Evolutionary conservation across 78 protist genomes (phyloP), one percentile per base, ranked within the genome.

Genomic region (Isochrysis galbana): DNA sequence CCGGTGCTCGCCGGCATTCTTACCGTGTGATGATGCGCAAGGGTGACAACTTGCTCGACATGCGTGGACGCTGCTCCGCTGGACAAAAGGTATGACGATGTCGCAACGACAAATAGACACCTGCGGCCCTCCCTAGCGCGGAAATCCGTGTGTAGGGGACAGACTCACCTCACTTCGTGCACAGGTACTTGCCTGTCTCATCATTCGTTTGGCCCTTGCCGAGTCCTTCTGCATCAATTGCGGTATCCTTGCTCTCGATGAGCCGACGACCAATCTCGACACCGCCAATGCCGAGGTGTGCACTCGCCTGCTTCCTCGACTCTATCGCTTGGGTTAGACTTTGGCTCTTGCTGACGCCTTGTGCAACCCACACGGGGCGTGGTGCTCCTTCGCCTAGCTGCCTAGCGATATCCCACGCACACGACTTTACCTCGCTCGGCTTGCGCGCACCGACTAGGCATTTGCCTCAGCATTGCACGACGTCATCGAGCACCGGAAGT

Each of bases 251-350:
- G 99, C 99, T 19, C 96, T 99, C 45, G 99, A 99, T 72, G 99
- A 99, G 96, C 99, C 99, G 25, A 98, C 99, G 26, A 97, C 99
- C 0, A 97, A 99, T 87, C 96, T 99, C 25, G 99, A 99, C 89
- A 22, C 87, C 5, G 95, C 94, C 39, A 98, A 99, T 93, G 96
- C 95, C 11, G 96, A 96, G 70, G n/a, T n/a, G n/a, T n/a, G n/a
- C n/a, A n/a, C n/a, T n/a, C n/a, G n/a, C n/a, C n/a, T n/a, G n/a
- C n/a, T n/a, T n/a, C n/a, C n/a, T n/a, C n/a, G n/a, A n/a, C n/a
- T n/a, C n/a, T n/a, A n/a, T n/a, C n/a, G n/a, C n/a, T n/a, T n/a
- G n/a, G n/a, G n/a, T n/a, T n/a, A n/a, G 55, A 7, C 83, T 17
- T 41, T 77, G 26, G 70, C 36, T 91, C 69, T 80, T 32, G 23